A percentile compares a stretch with the other conserved stretches of the same genome.
These are phyloP conservation scores for Dillenia turbinata DNA, from an alignment of 164 flowering plant species.

Conservation along the genomic window DNA sequence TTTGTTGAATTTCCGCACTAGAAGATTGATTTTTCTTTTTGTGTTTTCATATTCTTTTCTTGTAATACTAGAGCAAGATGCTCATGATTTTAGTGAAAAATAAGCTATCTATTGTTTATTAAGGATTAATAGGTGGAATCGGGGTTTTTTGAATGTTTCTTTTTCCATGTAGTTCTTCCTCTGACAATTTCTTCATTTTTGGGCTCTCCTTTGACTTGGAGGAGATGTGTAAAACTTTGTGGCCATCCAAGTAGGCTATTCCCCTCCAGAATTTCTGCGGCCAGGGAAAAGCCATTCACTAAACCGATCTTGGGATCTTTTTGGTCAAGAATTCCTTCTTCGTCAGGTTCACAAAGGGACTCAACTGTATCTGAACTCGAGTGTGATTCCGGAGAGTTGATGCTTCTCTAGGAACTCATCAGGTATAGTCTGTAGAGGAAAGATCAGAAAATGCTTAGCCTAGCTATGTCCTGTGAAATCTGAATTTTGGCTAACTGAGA, in stretches of 20 bases:
- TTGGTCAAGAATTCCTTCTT: slow-evolving; percentile 19
- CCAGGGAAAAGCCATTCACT: slow-evolving; percentile 28
- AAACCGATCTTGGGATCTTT: slow-evolving; percentile 6
- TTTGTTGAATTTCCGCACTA: too few relatives aligned
- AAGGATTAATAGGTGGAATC: slow-evolving; percentile 9
- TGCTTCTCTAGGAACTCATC: slow-evolving; percentile 40
- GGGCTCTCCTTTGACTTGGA: slow-evolving; percentile 32
- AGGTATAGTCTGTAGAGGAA: slow-evolving; percentile 46
- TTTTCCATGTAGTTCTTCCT: slow-evolving; percentile 58
- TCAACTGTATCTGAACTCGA: slow-evolving; percentile 59
- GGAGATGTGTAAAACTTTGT: slow-evolving; percentile 48
- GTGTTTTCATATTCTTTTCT: too few relatives aligned
- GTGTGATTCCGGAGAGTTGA: slow-evolving; percentile 47
- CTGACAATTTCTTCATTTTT: slow-evolving; percentile 55
- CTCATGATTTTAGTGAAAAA: too few relatives aligned
- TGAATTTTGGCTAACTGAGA: not conserved
- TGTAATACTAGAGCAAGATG: too few relatives aligned
- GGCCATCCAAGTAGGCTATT: slow-evolving; percentile 28
- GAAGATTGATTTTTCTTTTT: too few relatives aligned
- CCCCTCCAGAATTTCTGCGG: slow-evolving; percentile 29
- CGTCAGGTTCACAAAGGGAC: slow-evolving; percentile 55
- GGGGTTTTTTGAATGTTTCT: slow-evolving; percentile 21
- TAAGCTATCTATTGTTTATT: too few relatives aligned
- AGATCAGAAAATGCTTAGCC: not conserved
- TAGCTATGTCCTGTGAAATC: not conserved